Evolutionary conservation across 2,329 filamentous ascomycete genomes (phyloP).

Genomic region (Colletotrichum lupini): DNA sequence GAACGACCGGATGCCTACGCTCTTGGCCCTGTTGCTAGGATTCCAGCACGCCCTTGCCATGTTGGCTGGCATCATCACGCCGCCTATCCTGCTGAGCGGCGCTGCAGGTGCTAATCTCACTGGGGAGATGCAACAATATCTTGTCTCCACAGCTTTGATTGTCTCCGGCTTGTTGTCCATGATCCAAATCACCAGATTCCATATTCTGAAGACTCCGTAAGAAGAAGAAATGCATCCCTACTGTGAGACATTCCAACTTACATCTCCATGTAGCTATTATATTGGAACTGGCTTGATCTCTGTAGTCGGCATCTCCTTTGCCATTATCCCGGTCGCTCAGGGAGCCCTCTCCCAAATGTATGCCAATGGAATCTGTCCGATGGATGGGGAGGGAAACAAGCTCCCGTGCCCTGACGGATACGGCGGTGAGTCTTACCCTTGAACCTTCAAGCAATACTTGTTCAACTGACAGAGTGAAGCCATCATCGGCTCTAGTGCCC

Average conservation of each 20-base stretch:
- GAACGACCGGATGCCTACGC: slow-evolving; percentile 79
- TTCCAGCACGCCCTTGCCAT: slow-evolving; percentile 85
- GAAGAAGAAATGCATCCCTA: slow-evolving; percentile 38
- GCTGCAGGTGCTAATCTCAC: slow-evolving; percentile 72
- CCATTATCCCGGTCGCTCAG: slow-evolving; percentile 78
- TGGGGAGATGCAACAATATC: slow-evolving; percentile 74
- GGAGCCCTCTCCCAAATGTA: slow-evolving; percentile 85
- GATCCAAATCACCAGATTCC: slow-evolving; percentile 82
- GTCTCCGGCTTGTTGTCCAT: slow-evolving; percentile 80
- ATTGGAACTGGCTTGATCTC: slow-evolving; percentile 84
- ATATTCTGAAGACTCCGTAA: slow-evolving; percentile 73
- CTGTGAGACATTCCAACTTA: slow-evolving; percentile 2
- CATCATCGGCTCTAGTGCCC: slow-evolving; percentile 75
- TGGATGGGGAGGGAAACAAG: slow-evolving; percentile 69
- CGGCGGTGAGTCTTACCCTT: slow-evolving; percentile 54
- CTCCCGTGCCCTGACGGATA: slow-evolving; percentile 82
- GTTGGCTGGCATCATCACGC: slow-evolving; percentile 80
- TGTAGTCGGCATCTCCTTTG: slow-evolving; percentile 82
- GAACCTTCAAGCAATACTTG: not conserved
- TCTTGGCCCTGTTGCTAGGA: slow-evolving; percentile 79
- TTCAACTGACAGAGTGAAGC: slow-evolving; percentile 55
- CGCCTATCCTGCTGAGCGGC: slow-evolving; percentile 77
- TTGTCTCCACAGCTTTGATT: slow-evolving; percentile 82
- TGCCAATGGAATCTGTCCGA: slow-evolving; percentile 73
- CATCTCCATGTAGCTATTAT: slow-evolving; percentile 66